These are phyloP conservation scores for Chrysanthemum makinoi DNA, from an alignment of 129 eudicot species.

Conservation along the genomic window DNA sequence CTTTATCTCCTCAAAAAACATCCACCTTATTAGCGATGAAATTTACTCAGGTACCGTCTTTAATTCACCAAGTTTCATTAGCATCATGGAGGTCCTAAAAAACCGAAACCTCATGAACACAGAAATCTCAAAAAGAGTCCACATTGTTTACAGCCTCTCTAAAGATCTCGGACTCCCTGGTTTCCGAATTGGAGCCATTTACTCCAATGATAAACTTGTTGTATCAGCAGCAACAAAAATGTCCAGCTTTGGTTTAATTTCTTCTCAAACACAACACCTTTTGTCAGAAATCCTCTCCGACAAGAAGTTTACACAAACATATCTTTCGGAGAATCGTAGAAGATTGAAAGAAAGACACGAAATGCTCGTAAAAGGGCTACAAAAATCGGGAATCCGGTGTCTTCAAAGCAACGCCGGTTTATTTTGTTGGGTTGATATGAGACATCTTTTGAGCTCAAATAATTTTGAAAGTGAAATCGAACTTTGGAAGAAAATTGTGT, in stretches of 20 bases:
- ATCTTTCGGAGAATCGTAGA: constrained; percentile 57
- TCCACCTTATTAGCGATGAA: constrained; percentile 86
- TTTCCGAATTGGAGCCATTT: constrained; percentile 89
- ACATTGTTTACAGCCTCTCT: constrained; percentile 81
- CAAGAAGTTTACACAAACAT: constrained; percentile 51
- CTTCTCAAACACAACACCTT: constrained; percentile 86
- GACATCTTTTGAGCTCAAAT: constrained; percentile 58
- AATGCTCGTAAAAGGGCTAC: constrained; percentile 60
- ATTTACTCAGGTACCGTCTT: constrained; percentile 88
- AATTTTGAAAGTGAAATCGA: constrained; percentile 76
- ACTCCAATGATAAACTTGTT: constrained; percentile 62
- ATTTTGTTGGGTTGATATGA: constrained; percentile 94
- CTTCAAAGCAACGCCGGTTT: constrained; percentile 82
- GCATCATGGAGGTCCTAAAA: constrained; percentile 71
- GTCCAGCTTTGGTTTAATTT: constrained; percentile 88
- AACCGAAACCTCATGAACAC: constrained; percentile 40
- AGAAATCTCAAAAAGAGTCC: constrained; percentile 60
- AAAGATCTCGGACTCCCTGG: constrained; percentile 96
- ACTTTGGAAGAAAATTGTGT: constrained; percentile 84
- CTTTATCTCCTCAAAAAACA: constrained; percentile 50
- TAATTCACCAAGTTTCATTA: constrained; percentile 54
- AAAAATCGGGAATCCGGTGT: constrained; percentile 55
- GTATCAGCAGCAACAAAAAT: constrained; percentile 86
- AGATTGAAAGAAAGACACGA: constrained; percentile 58
- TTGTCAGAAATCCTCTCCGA: constrained; percentile 75